phyloP scores from a whole-genome alignment of 768 basidiomycete genomes.

The Pluteus cervinus region DNA sequence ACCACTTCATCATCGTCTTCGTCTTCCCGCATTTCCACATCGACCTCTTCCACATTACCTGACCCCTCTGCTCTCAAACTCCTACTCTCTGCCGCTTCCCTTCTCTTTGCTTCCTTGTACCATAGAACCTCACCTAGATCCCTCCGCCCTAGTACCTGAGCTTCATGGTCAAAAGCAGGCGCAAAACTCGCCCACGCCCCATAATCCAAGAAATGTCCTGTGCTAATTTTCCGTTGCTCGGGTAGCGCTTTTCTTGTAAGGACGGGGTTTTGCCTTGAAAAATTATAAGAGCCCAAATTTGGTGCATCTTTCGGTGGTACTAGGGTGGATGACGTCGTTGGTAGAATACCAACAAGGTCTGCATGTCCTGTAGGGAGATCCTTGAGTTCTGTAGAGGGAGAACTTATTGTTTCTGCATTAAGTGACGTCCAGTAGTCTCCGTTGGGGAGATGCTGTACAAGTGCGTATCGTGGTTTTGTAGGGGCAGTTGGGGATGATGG shows the following conservation, averaged over 20 bases:
- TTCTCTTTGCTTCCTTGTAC: constrained; percentile 39
- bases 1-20: constrained; percentile 9
- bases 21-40: constrained; percentile 13
- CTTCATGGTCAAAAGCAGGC: constrained; percentile 72
- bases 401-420: constrained; percentile 35
- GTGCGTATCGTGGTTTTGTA: constrained; percentile 55
- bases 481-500: constrained; percentile 18
- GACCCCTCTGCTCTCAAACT: constrained; percentile 21
- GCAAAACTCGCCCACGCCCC: constrained; percentile 73
- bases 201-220: constrained; percentile 74
- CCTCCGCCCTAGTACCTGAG: constrained; percentile 59
- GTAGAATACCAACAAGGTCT: constrained; percentile 70
- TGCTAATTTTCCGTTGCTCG: constrained; percentile 47
- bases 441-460: constrained; percentile 72
- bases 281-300: constrained; percentile 56
- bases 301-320: constrained; percentile 27
- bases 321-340: constrained; percentile 39
- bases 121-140: constrained; percentile 56
- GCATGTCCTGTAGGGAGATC: constrained; percentile 59
- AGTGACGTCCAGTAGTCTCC: constrained; percentile 80
- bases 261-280: constrained; percentile 33
- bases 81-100: constrained; percentile 18
- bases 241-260: constrained; percentile 36
- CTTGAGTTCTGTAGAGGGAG: constrained; percentile 35
- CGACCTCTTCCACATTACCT: constrained; percentile 20